Conservation (phyloP, 805 yeast species). For the Kurtzmaniella fragi region DNA sequence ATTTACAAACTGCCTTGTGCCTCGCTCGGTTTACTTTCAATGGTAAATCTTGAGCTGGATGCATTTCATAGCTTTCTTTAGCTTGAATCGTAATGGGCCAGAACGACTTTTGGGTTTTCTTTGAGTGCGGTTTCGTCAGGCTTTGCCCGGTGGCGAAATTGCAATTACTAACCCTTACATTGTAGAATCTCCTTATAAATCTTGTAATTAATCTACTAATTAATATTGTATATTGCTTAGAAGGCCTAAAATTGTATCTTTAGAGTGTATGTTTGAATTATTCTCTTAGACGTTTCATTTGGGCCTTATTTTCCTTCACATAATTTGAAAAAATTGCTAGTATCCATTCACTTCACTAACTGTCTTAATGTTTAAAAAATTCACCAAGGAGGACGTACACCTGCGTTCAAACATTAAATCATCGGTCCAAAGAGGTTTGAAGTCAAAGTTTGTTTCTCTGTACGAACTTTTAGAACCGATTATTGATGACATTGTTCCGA, state of each 20-base stretch:
- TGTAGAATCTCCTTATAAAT: neutral
- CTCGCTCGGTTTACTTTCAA: slow-evolving; percentile 39
- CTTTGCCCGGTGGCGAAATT: slow-evolving; percentile 34
- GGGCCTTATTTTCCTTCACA: neutral
- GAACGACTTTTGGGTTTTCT: slow-evolving; percentile 30
- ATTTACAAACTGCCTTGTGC: slow-evolving; percentile 32
- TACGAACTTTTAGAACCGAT: slow-evolving; percentile 71
- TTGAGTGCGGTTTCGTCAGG: slow-evolving; percentile 45
- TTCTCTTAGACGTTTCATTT: too few species aligned
- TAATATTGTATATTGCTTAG: neutral
- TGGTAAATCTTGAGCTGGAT: slow-evolving; percentile 45
- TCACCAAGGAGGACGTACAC: slow-evolving; percentile 81
- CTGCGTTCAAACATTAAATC: slow-evolving; percentile 90
- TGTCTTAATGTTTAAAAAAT: slow-evolving; percentile 48
- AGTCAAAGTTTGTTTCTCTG: slow-evolving; percentile 64
- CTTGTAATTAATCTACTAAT: neutral
- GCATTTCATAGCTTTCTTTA: slow-evolving; percentile 6
- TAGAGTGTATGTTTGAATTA: too few species aligned
- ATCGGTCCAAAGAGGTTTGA: slow-evolving; percentile 88
- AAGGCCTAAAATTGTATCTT: neutral
- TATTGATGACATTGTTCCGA: slow-evolving; percentile 81
- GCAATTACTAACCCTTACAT: slow-evolving; percentile 43
- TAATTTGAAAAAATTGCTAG: slow-evolving; percentile 1
- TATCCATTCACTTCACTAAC: neutral
- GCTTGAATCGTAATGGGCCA: slow-evolving; percentile 31